Conservation (phyloP, 2,329 filamentous ascomycete genomes). For the Blastomyces gilchristii region DNA sequence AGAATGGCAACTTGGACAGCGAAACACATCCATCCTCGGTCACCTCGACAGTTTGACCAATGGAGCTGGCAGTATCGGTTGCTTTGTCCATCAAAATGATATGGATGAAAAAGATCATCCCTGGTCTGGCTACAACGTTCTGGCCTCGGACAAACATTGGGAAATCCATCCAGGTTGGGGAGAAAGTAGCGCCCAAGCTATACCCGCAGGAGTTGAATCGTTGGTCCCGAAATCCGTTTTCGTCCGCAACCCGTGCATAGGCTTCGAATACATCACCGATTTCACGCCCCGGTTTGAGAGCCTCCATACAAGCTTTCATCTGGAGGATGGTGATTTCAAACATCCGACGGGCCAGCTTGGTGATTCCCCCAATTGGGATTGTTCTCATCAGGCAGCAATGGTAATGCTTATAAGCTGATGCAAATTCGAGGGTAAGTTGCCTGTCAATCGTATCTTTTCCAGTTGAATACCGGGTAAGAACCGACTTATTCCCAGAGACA, state of each 20-base stretch:
- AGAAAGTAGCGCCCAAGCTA: conserved; percentile 23
- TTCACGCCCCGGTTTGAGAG: conserved; percentile 21
- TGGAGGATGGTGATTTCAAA: conserved; percentile 22
- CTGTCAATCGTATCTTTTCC: conserved; percentile 25
- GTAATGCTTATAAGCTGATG: conserved; percentile 27
- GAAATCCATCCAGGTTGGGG: conserved; percentile 19
- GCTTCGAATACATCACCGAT: conserved; percentile 23
- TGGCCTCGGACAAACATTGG: conserved; percentile 17
- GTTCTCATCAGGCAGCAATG: conserved; percentile 27
- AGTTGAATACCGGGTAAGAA: conserved; percentile 26
- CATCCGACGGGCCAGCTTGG: conserved; percentile 22
- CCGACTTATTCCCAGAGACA: conserved; percentile 26
- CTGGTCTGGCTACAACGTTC: conserved; percentile 17
- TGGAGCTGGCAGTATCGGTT: conserved; percentile 27
- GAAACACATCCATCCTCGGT: conserved; percentile 24
- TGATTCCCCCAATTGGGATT: conserved; percentile 23
- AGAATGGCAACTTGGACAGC: conserved; percentile 27
- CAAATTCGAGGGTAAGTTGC: conserved; percentile 27
- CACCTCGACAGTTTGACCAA: conserved; percentile 25
- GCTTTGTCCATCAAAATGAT: conserved; percentile 29
- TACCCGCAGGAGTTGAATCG: conserved; percentile 25
- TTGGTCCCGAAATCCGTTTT: conserved; percentile 25
- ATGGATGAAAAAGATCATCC: conserved; percentile 29
- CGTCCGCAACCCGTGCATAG: conserved; percentile 24
- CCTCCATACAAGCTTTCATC: conserved; percentile 22